Evolutionary conservation across 768 basidiomycete species (phyloP).

Genomic region (Pisolithus albus): DNA sequence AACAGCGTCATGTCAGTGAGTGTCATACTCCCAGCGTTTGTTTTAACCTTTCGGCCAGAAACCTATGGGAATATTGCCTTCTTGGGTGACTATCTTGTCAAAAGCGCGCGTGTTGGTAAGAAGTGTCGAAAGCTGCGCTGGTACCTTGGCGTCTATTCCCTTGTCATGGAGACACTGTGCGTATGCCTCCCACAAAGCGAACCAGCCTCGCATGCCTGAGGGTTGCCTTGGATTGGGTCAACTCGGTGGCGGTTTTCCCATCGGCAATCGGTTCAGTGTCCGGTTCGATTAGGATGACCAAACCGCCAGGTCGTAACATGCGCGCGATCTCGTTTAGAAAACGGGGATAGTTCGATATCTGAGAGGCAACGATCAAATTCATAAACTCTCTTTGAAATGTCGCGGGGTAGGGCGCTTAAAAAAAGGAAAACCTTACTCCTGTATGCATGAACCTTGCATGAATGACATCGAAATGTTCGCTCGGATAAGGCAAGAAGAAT

Average conservation of each 20-base stretch:
- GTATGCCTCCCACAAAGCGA: constrained; percentile 57
- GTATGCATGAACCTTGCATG: constrained; percentile 65
- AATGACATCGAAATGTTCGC: constrained; percentile 57
- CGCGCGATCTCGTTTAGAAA: constrained; percentile 57
- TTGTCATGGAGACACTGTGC: constrained; percentile 45
- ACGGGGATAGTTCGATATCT: constrained; percentile 59
- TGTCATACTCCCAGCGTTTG: constrained; percentile 6
- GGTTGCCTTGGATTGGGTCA: constrained; percentile 26
- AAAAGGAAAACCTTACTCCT: constrained; percentile 40
- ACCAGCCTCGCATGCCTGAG: constrained; percentile 51
- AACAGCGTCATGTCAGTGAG: constrained; percentile 3
- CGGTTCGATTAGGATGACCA: constrained; percentile 60
- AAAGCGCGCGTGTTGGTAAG: constrained; percentile 45
- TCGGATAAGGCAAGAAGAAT: constrained; percentile 54
- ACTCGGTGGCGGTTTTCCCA: constrained; percentile 34
- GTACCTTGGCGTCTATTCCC: constrained; percentile 52
- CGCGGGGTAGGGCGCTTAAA: constrained; percentile 10
- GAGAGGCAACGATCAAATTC: constrained; percentile 6
- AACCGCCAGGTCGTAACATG: constrained; percentile 63
- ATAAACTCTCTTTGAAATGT: constrained; percentile 2
- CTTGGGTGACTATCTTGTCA: constrained; percentile 47
- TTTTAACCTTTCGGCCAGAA: constrained; percentile 57
- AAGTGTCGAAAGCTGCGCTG: constrained; percentile 45
- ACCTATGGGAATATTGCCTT: constrained; percentile 61
- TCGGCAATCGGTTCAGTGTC: constrained; percentile 47